Percentiles rank a stretch among this genome's conserved stretches.
phyloP scores from a whole-genome alignment of 306 rosid species.

The Begonia fuchsioides region DNA sequence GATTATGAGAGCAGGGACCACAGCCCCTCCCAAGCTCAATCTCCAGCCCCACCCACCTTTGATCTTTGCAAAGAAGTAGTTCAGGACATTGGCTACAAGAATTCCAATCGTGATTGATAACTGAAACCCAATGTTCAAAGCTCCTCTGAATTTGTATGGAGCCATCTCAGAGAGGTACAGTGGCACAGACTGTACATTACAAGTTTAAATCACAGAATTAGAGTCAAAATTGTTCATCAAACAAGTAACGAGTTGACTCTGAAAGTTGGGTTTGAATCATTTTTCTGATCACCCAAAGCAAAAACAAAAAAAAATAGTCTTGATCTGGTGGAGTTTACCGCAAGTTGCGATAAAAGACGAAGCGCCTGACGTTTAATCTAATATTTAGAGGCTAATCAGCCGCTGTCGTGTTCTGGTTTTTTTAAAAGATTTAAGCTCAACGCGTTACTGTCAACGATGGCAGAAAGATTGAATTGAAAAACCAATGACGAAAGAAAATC shows the following conservation, averaged over 20 bases:
- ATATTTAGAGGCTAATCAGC: neutral
- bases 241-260: too few relatives aligned
- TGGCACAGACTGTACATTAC: conserved; percentile 11
- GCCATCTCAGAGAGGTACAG: conserved; percentile 17
- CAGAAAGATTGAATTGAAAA: neutral
- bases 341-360: conserved; percentile 1
- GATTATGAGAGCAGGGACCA: conserved; percentile 14
- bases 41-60: conserved; percentile 18
- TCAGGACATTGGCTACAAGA: conserved; percentile 11
- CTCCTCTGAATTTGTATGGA: conserved; percentile 15
- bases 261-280: too few relatives aligned
- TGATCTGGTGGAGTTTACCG: neutral
- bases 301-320: neutral
- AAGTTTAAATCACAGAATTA: neutral
- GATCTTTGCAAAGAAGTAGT: conserved; percentile 10
- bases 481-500: neutral
- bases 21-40: conserved; percentile 11
- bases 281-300: too few relatives aligned
- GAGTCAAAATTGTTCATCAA: too few relatives aligned
- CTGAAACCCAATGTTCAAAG: conserved; percentile 15
- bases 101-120: conserved; percentile 10
- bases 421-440: too few relatives aligned
- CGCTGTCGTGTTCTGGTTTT: neutral
- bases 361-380: conserved; percentile 1
- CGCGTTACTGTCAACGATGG: neutral